These are phyloP conservation scores for Nyctanthes arbortristis DNA, from an alignment of 257 asterid genomes.

Conservation along the genomic window DNA sequence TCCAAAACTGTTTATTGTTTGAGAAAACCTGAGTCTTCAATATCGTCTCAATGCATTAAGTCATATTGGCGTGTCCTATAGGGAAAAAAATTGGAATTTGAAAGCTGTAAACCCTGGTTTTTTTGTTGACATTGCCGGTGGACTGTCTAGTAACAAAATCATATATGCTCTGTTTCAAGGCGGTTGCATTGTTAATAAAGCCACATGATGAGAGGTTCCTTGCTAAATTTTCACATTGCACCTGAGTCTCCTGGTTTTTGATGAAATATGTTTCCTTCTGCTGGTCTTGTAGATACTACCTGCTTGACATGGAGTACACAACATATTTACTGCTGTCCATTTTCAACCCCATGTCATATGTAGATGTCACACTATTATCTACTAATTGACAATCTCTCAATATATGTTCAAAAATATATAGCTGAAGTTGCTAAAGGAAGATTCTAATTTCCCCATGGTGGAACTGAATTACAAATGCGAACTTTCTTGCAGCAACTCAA, in stretches of 20 bases:
- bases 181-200: background rate
- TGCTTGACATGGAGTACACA: background rate
- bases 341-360: no score
- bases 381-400: background rate
- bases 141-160: background rate
- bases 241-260: background rate
- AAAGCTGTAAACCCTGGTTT: no score
- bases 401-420: background rate
- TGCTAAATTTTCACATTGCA: no score
- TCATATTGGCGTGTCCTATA: no score
- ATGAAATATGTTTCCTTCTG: background rate
- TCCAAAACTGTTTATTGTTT: no score
- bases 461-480: conserved; percentile 15
- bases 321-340: no score
- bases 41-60: no score
- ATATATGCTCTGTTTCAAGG: background rate
- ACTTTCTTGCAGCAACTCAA: conserved; percentile 69
- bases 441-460: conserved; percentile 8
- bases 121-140: background rate
- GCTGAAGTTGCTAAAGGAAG: no score
- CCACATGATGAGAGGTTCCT: background rate
- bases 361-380: background rate
- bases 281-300: background rate
- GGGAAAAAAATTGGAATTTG: no score
- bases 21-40: no score